Evolutionary conservation across 2,329 filamentous ascomycete species (phyloP).

Genomic region (Bertia moriformis): DNA sequence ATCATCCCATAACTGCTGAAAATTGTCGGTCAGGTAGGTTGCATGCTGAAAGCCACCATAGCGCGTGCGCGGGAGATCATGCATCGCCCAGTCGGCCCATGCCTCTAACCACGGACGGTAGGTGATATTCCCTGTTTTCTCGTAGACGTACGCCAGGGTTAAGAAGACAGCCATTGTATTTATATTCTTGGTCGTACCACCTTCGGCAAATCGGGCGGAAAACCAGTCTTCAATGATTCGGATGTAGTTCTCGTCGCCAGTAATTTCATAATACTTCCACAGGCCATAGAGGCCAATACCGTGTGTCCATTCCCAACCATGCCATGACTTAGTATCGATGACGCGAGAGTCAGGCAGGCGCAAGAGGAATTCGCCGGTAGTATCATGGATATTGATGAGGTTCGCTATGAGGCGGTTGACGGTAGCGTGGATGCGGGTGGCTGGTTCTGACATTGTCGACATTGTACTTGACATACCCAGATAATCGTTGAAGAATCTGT

Average conservation of each 20-base stretch:
- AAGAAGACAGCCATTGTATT: constrained; percentile 72
- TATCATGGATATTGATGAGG: constrained; percentile 64
- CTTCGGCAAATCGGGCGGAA: constrained; percentile 48
- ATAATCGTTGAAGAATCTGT: constrained; percentile 14
- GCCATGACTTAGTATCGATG: constrained; percentile 76
- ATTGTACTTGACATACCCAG: constrained; percentile 24
- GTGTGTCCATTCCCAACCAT: constrained; percentile 73
- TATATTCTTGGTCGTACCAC: constrained; percentile 70
- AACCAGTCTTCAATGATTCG: constrained; percentile 64
- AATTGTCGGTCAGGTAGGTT: constrained; percentile 58
- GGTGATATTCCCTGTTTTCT: constrained; percentile 51
- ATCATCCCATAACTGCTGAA: constrained; percentile 70
- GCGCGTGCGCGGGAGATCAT: constrained; percentile 58
- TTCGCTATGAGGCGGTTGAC: constrained; percentile 58
- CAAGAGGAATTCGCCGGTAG: constrained; percentile 59
- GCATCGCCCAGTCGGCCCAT: constrained; percentile 74
- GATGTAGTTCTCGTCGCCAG: constrained; percentile 43
- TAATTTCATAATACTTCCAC: constrained; percentile 68
- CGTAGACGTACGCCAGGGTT: constrained; percentile 65
- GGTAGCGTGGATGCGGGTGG: constrained; percentile 31
- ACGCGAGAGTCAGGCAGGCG: constrained; percentile 57
- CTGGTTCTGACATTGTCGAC: too few relatives aligned
- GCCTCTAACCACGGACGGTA: constrained; percentile 66
- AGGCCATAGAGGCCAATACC: constrained; percentile 68
- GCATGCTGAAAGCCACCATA: constrained; percentile 64